Evolutionary conservation across 2,329 filamentous ascomycete species (phyloP).

Genomic region (Beauveria sp.): DNA sequence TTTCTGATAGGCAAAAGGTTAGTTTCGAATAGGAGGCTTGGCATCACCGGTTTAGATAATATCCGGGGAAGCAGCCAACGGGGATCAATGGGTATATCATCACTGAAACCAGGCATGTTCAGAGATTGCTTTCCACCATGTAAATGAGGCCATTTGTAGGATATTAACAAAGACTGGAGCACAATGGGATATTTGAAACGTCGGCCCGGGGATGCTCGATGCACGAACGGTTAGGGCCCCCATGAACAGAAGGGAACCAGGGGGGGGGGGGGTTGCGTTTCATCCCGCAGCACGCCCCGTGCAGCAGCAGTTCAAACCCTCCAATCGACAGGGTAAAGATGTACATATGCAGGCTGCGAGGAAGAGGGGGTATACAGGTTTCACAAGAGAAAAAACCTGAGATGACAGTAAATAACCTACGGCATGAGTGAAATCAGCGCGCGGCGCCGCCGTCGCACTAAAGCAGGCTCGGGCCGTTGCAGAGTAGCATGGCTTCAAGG

Average conservation of each 20-base stretch:
- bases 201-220: not conserved
- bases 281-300: not conserved
- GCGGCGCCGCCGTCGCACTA: constrained; percentile 24
- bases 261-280: not conserved
- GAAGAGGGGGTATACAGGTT: not conserved
- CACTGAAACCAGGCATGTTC: not conserved
- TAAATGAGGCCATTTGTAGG: not conserved
- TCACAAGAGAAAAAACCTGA: not conserved
- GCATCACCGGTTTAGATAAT: not conserved
- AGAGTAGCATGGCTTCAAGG: not conserved
- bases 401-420: constrained; percentile 22
- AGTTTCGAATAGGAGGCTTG: not conserved
- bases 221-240: not conserved
- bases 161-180: not conserved
- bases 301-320: not conserved
- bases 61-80: not conserved
- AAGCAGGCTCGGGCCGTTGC: constrained; percentile 22
- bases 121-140: not conserved
- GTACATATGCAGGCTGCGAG: no score
- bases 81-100: no score
- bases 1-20: not conserved
- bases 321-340: not conserved
- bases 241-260: not conserved
- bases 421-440: constrained; percentile 39
- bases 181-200: not conserved